phyloP scores from a whole-genome alignment of 345 rosid species.

The Brassica rapa region DNA sequence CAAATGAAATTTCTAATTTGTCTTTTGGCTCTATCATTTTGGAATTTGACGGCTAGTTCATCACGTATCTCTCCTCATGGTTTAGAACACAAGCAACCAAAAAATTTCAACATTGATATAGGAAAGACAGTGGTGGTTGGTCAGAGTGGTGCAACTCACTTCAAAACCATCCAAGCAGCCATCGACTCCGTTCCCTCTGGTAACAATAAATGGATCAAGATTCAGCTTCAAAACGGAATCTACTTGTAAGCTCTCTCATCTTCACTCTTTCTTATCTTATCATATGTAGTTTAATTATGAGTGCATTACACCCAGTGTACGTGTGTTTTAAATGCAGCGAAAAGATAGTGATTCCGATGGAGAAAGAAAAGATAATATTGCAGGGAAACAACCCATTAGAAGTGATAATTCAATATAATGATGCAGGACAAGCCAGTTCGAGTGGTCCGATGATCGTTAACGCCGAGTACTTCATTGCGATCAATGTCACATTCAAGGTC shows the following conservation, averaged over 20 bases:
- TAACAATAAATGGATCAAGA: not conserved
- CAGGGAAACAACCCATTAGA: constrained; percentile 35
- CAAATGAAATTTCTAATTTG: not conserved
- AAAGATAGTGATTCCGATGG: constrained; percentile 41
- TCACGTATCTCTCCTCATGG: not conserved
- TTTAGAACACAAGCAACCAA: not conserved
- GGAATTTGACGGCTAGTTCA: not conserved
- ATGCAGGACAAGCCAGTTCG: not conserved
- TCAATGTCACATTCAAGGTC: constrained; percentile 48
- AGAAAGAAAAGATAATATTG: constrained; percentile 48
- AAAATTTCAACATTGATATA: not conserved
- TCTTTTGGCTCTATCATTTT: not conserved
- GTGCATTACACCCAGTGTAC: not conserved
- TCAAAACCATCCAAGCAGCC: constrained; percentile 8
- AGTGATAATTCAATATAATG: constrained; percentile 40
- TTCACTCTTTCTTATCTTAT: not conserved
- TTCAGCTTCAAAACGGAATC: not conserved
- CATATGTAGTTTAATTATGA: not conserved
- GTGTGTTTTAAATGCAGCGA: constrained; percentile 35
- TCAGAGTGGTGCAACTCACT: not conserved
- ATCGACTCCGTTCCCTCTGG: constrained; percentile 6
- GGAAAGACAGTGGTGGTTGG: not conserved
- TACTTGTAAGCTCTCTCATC: constrained; percentile 6
- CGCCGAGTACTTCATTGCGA: constrained; percentile 47
- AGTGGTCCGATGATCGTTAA: constrained; percentile 37